These are phyloP conservation scores for Chaetomiaceae sp. DNA, from an alignment of 2,329 filamentous ascomycete genomes.

Conservation along the genomic window DNA sequence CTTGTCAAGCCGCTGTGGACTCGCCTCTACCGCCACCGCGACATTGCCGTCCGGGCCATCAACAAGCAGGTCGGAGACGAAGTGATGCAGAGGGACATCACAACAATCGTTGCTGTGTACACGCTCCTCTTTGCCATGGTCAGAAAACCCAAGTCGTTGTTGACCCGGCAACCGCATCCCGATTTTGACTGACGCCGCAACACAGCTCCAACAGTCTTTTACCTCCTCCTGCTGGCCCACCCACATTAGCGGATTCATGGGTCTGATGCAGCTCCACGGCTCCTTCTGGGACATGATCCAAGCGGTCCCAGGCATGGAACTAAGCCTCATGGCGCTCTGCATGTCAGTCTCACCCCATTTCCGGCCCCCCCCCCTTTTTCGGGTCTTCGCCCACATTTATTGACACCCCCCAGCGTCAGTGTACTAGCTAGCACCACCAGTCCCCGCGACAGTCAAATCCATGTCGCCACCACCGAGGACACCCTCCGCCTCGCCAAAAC, in stretches of 20 bases:
- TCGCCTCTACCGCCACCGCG: conserved; percentile 23
- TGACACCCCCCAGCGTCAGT: conserved; percentile 1
- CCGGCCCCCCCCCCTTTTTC: not conserved
- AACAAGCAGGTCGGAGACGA: conserved; percentile 12
- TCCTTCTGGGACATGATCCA: conserved; percentile 21
- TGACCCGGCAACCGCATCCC: not conserved
- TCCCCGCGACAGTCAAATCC: conserved; percentile 12
- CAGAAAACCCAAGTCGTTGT: not conserved
- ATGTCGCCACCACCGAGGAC: conserved; percentile 15
- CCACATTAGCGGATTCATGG: conserved; percentile 23
- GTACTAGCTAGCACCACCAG: conserved; percentile 23
- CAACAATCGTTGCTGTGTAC: conserved; percentile 14
- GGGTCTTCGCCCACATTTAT: not conserved
- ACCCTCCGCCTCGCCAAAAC: conserved; percentile 11
- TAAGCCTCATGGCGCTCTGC: conserved; percentile 13
- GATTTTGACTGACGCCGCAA: not conserved
- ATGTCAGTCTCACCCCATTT: conserved; percentile 11
- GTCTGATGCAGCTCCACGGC: conserved; percentile 23
- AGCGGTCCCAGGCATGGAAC: conserved; percentile 1
- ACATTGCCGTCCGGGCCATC: conserved; percentile 16
- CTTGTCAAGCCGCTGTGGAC: conserved; percentile 11
- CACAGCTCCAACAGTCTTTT: conserved; percentile 19
- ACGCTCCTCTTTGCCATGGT: conserved; percentile 18
- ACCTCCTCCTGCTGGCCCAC: conserved; percentile 13
- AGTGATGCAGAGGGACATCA: not conserved